Evolutionary conservation across 345 rosid genomes (phyloP).

Genomic region (Citrus maxima): DNA sequence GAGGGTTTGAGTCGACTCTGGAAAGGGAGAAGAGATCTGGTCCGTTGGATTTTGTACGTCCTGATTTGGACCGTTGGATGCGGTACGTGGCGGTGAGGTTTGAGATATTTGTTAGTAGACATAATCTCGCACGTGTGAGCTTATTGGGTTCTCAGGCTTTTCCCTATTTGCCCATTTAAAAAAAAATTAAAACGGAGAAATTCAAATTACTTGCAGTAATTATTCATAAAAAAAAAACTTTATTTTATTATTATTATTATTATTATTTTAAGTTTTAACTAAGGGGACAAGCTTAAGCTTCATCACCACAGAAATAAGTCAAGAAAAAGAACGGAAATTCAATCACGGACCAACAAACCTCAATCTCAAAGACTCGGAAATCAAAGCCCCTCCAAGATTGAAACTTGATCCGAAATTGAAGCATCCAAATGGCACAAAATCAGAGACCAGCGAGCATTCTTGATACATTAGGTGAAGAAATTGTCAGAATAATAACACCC

Average conservation of each 20-base stretch:
- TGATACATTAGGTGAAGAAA: conserved; percentile 76
- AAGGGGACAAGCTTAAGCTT: too few species aligned
- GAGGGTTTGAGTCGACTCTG: not conserved
- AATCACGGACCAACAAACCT: too few species aligned
- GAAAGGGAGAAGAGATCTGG: not conserved
- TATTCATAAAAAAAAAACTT: too few species aligned
- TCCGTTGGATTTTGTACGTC: conserved; percentile 2
- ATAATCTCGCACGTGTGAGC: not conserved
- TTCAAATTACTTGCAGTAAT: too few species aligned
- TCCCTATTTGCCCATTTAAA: too few species aligned
- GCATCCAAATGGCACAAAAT: conserved; percentile 53
- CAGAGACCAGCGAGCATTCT: conserved; percentile 54
- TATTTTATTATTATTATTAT: too few species aligned
- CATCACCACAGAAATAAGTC: not conserved
- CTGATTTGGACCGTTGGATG: conserved; percentile 5
- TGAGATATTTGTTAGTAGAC: not conserved
- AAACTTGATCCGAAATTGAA: conserved; percentile 18
- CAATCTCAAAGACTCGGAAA: not conserved
- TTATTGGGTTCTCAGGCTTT: not conserved
- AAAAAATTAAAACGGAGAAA: too few species aligned
- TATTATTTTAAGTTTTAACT: too few species aligned
- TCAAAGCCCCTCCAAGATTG: conserved; percentile 9
- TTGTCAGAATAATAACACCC: conserved; percentile 74
- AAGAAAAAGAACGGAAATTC: not conserved
- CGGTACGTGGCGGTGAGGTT: not conserved